Percentiles rank a stretch among this genome's conserved stretches.
These are phyloP conservation scores for Psilocybe mexicana DNA, from an alignment of 1,284 basidiomycete genomes.

Conservation along the genomic window DNA sequence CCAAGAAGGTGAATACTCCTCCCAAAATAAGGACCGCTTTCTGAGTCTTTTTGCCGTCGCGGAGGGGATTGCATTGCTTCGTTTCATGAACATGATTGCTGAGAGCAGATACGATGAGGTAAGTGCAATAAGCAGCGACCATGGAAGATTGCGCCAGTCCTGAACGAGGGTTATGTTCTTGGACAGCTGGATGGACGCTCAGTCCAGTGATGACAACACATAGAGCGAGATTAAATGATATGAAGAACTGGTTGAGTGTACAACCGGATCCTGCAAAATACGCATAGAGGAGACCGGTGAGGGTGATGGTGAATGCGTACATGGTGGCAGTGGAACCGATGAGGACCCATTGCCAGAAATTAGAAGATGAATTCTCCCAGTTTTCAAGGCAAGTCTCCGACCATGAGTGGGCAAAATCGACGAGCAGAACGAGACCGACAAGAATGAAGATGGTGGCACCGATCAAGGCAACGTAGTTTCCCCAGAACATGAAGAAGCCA, in stretches of 20 bases:
- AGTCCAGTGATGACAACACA: constrained; percentile 81
- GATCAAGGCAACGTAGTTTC: constrained; percentile 89
- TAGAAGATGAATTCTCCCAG: constrained; percentile 87
- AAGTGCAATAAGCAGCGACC: constrained; percentile 97
- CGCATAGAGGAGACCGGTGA: constrained; percentile 87
- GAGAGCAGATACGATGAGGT: constrained; percentile 92
- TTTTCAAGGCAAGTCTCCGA: constrained; percentile 95
- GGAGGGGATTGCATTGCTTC: constrained; percentile 87
- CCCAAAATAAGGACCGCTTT: constrained; percentile 91
- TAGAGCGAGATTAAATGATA: constrained; percentile 89
- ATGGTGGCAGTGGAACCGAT: constrained; percentile 91
- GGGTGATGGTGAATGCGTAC: constrained; percentile 81
- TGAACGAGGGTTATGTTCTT: constrained; percentile 92
- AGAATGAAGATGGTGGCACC: constrained; percentile 95
- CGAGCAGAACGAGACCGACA: constrained; percentile 93
- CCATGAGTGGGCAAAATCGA: constrained; percentile 99
- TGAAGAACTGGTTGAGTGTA: constrained; percentile 92
- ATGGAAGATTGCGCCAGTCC: constrained; percentile 95
- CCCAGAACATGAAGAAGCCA: constrained; percentile 95
- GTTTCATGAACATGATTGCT: constrained; percentile 89
- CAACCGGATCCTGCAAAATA: constrained; percentile 92
- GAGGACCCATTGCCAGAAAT: constrained; percentile 95
- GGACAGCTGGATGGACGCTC: constrained; percentile 85
- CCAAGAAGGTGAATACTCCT: constrained; percentile 95
- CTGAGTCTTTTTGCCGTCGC: constrained; percentile 68